Percentiles rank a stretch among this genome's conserved stretches.
Conservation (phyloP, 2,329 filamentous ascomycete genomes). For the Microcyclospora pomicola region DNA sequence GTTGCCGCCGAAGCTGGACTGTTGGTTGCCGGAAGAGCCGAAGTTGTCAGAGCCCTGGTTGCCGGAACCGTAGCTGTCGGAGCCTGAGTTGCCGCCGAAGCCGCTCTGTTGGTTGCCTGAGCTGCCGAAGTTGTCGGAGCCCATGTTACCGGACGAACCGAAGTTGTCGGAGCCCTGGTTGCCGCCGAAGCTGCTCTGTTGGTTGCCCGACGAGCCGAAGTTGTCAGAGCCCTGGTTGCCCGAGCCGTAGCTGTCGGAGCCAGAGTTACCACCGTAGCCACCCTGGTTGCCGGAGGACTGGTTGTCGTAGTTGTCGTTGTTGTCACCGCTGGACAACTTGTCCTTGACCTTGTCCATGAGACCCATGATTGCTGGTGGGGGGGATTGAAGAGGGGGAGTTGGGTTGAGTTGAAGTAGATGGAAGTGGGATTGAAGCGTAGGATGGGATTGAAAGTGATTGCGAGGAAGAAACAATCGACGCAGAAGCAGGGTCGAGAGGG, state of each 20-base stretch:
- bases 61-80: too few relatives aligned
- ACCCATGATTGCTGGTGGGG: too few relatives aligned
- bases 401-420: too few relatives aligned
- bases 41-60: neutral
- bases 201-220: neutral
- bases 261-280: neutral
- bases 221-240: neutral
- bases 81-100: neutral
- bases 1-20: constrained; percentile 1
- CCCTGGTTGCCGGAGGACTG: constrained; percentile 1
- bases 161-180: constrained; percentile 2
- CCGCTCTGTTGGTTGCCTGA: constrained; percentile 2
- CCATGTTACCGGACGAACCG: constrained; percentile 1
- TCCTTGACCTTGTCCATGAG: too few relatives aligned
- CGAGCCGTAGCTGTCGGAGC: neutral
- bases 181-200: constrained; percentile 2
- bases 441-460: too few relatives aligned
- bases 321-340: too few relatives aligned
- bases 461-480: too few relatives aligned
- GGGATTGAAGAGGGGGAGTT: too few relatives aligned
- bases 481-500: too few relatives aligned
- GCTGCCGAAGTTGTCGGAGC: neutral
- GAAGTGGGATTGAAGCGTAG: too few relatives aligned
- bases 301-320: neutral
- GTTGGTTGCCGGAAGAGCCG: constrained; percentile 1